Conservation (phyloP, 176 grass and related monocot genomes). For the Eleusine coracana region DNA sequence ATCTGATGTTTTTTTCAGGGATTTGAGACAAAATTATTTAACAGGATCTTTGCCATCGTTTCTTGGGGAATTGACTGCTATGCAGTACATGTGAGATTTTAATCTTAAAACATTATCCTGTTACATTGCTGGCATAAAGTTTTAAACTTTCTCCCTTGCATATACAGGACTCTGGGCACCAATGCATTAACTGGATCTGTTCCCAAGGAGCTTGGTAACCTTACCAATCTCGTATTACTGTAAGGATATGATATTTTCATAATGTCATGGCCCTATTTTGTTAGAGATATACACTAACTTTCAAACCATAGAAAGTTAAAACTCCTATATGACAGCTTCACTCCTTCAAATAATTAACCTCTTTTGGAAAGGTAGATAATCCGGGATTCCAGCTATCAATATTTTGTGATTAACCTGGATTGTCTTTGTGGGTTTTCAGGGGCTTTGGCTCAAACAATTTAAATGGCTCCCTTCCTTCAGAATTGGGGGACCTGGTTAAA, state of each 20-base stretch:
- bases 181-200: conserved; percentile 87
- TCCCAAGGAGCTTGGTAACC: conserved; percentile 85
- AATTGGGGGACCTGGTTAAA: conserved; percentile 61
- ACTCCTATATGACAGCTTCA: not conserved
- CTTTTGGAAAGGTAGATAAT: not conserved
- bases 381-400: not conserved
- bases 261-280: not conserved
- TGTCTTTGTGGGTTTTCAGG: conserved; percentile 45
- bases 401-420: not conserved
- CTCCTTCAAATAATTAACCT: not conserved
- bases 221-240: conserved; percentile 51
- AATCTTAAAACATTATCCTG: not conserved
- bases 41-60: conserved; percentile 75
- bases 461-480: conserved; percentile 65
- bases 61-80: conserved; percentile 57
- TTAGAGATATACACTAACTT: too few species aligned
- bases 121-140: not conserved
- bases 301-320: not conserved
- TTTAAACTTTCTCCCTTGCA: conserved; percentile 30
- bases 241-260: conserved; percentile 39
- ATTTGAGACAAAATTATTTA: conserved; percentile 64
- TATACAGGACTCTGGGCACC: conserved; percentile 47
- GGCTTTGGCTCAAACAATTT: conserved; percentile 63
- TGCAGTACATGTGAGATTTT: conserved; percentile 72
- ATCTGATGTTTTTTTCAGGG: conserved; percentile 49